Evolutionary conservation across 2,329 filamentous ascomycete genomes (phyloP).

Genomic region (Colletotrichum gigasporum): DNA sequence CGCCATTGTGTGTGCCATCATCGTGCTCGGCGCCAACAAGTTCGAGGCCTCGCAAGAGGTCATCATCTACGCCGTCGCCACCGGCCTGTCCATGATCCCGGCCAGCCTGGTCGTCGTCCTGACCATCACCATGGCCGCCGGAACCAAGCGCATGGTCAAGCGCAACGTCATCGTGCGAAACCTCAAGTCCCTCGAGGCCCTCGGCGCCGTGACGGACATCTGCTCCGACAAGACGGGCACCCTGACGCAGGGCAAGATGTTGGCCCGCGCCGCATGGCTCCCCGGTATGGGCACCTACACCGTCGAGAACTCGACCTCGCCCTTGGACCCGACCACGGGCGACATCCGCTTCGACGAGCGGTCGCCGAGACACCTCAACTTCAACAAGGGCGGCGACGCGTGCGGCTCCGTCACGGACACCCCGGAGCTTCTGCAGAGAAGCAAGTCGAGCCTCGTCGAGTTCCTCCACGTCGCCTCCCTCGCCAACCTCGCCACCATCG

Average conservation of each 20-base stretch:
- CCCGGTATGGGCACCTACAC: conserved; percentile 32
- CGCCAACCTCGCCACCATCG: conserved; percentile 67
- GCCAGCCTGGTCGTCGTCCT: conserved; percentile 71
- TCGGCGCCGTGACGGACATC: conserved; percentile 54
- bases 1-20: conserved; percentile 71
- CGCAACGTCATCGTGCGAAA: conserved; percentile 67
- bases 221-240: conserved; percentile 42
- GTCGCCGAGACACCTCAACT: conserved; percentile 6
- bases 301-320: conserved; percentile 48
- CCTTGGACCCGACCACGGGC: conserved; percentile 58
- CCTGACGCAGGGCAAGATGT: conserved; percentile 31
- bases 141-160: conserved; percentile 55
- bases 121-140: conserved; percentile 73
- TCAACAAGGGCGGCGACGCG: conserved; percentile 16
- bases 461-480: conserved; percentile 66
- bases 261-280: conserved; percentile 26
- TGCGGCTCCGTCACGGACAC: conserved; percentile 17
- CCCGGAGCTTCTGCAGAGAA: conserved; percentile 40
- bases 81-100: conserved; percentile 69
- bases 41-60: conserved; percentile 62
- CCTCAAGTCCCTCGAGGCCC: conserved; percentile 51
- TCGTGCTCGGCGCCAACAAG: conserved; percentile 69
- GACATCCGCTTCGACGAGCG: conserved; percentile 45
- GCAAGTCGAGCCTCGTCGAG: conserved; percentile 46
- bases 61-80: conserved; percentile 71